Base-by-base conservation (phyloP, 2,329 filamentous ascomycete species). In the Microthyrium microscopicum region DNA sequence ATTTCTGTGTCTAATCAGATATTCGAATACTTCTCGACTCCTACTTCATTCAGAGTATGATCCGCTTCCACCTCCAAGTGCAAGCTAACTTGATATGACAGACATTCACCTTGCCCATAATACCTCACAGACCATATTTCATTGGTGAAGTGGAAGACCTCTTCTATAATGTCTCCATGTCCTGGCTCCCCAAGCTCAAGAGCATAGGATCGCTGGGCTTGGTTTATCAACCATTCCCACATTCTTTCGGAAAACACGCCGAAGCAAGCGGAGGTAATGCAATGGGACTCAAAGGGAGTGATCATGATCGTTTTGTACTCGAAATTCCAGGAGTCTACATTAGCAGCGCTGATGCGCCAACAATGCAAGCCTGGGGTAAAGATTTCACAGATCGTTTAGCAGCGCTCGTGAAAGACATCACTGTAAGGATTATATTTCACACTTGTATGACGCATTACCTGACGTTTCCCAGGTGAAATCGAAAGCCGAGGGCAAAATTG, bases 171-270 rank as follows among this genome's bases (percentile, higher is more conserved):
- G 17, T 57, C 38, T 56, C 56, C 31, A 43, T 47, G 20, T 49
- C 51, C 39, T 59, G n/a, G n/a, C n/a, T n/a, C n/a, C n/a, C n/a
- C n/a, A n/a, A n/a, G n/a, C n/a, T n/a, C n/a, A n/a, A n/a, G n/a
- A n/a, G n/a, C n/a, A n/a, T n/a, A n/a, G n/a, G n/a, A n/a, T n/a
- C n/a, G n/a, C n/a, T n/a, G n/a, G n/a, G n/a, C n/a, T n/a, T 52
- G 11, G 50, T 51, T 29, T 53, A 49, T 40, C 51, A 54, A 40
- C 51, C 52, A 0, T 40, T 52, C 24, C 46, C 50, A 2, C 16
- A 39, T 12, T 29, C 41, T 4, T 46, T 54, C 21, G 44, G 22
- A 5, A 8, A 34, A 19, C 16, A 21, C 17, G 15, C 21, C 2
- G 35, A 20, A 12, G 15, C 20, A n/a, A 20, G 30, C 11, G 35